phyloP scores from a whole-genome alignment of 805 yeast species.

The Sugiyamaella chiloensis region DNA sequence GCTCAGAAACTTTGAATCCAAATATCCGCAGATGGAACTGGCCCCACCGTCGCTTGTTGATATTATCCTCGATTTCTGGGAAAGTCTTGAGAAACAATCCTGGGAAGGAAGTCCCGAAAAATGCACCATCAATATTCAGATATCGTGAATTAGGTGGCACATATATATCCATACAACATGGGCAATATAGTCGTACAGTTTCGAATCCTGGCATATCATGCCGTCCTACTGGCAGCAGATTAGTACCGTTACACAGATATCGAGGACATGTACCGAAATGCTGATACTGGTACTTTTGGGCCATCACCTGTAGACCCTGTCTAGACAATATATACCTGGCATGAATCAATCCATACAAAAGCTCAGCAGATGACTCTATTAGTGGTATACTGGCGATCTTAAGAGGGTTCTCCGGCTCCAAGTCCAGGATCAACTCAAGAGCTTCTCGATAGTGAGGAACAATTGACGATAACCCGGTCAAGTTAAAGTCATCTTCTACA shows the following conservation, averaged over 20 bases:
- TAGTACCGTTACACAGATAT: constrained; percentile 84
- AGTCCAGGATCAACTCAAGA: constrained; percentile 81
- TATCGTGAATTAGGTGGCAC: constrained; percentile 84
- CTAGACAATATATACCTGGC: constrained; percentile 87
- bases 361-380: constrained; percentile 86
- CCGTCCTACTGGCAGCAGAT: constrained; percentile 85
- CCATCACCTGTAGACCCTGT: constrained; percentile 79
- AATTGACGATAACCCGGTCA: constrained; percentile 80
- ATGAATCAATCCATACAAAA: constrained; percentile 89
- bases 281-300: constrained; percentile 85
- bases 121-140: constrained; percentile 90
- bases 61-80: constrained; percentile 83
- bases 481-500: constrained; percentile 93
- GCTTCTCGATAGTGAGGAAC: constrained; percentile 94
- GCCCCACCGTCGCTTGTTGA: constrained; percentile 48
- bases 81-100: constrained; percentile 87
- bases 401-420: constrained; percentile 59
- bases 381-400: constrained; percentile 68
- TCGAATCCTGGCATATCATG: constrained; percentile 89
- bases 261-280: constrained; percentile 93
- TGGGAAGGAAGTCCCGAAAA: constrained; percentile 93
- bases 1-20: constrained; percentile 80
- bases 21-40: constrained; percentile 66
- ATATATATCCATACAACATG: constrained; percentile 89
- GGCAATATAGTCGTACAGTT: constrained; percentile 89